phyloP scores from a whole-genome alignment of 2,329 filamentous ascomycete species.

The Fragosphaeria purpurea region DNA sequence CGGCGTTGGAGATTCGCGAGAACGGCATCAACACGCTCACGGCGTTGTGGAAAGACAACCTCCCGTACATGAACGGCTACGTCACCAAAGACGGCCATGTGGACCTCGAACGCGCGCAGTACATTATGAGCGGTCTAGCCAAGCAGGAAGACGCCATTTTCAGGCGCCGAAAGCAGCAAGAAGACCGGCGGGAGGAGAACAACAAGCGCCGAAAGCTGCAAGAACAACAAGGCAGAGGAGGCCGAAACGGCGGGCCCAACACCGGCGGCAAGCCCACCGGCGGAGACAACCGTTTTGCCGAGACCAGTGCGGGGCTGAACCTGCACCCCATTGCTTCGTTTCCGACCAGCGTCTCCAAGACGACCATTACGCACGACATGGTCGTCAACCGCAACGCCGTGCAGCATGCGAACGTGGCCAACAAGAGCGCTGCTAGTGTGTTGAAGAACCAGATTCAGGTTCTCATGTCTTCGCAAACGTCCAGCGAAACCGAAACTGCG shows the following conservation, averaged over 20 bases:
- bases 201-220: slow-evolving; percentile 70
- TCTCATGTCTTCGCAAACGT: slow-evolving; percentile 16
- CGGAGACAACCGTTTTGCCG: slow-evolving; percentile 12
- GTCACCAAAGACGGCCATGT: slow-evolving; percentile 92
- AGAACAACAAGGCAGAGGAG: slow-evolving; percentile 29
- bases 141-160: slow-evolving; percentile 94
- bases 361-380: slow-evolving; percentile 71
- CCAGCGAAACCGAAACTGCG: slow-evolving; percentile 1
- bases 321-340: slow-evolving; percentile 35
- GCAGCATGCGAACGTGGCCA: slow-evolving; percentile 65
- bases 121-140: slow-evolving; percentile 78
- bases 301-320: slow-evolving; percentile 12
- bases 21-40: slow-evolving; percentile 95
- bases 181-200: slow-evolving; percentile 72
- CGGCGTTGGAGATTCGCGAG: slow-evolving; percentile 94
- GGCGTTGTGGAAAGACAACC: slow-evolving; percentile 91
- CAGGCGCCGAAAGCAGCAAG: slow-evolving; percentile 71
- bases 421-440: slow-evolving; percentile 87
- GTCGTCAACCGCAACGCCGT: slow-evolving; percentile 63
- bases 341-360: slow-evolving; percentile 39
- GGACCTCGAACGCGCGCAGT: slow-evolving; percentile 74
- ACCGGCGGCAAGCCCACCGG: slow-evolving; percentile 1
- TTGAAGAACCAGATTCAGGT: slow-evolving; percentile 70
- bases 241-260: background rate
- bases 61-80: slow-evolving; percentile 87